Evolutionary conservation across 2,329 filamentous ascomycete species (phyloP).

Genomic region (Calonectria hawksworthii): DNA sequence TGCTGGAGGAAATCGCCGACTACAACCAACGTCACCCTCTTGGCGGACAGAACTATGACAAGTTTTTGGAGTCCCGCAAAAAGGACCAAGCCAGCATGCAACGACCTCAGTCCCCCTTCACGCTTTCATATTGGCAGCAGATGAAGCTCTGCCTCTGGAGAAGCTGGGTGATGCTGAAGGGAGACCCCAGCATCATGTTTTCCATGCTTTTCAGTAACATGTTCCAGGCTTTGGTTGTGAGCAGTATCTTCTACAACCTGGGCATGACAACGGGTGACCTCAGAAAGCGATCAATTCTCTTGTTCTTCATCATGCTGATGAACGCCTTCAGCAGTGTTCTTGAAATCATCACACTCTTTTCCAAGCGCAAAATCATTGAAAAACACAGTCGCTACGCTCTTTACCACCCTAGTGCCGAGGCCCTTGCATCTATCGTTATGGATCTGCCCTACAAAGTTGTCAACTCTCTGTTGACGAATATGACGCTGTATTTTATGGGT

Average conservation of each 20-base stretch:
- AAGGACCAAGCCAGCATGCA: constrained; percentile 33
- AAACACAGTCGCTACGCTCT: constrained; percentile 51
- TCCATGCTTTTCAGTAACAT: constrained; percentile 40
- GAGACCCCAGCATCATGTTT: constrained; percentile 26
- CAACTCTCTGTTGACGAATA: constrained; percentile 52
- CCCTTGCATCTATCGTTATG: constrained; percentile 27
- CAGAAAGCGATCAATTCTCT: constrained; percentile 10
- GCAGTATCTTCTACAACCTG: constrained; percentile 38
- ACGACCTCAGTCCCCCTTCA: constrained; percentile 30
- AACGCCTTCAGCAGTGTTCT: constrained; percentile 37
- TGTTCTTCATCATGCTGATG: constrained; percentile 36
- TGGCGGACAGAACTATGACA: constrained; percentile 34
- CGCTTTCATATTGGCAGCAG: constrained; percentile 27
- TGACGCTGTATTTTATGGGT: constrained; percentile 74
- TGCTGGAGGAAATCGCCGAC: constrained; percentile 48
- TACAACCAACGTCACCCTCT: constrained; percentile 43
- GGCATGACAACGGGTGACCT: constrained; percentile 21
- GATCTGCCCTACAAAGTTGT: constrained; percentile 38
- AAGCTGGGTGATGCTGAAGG: constrained; percentile 24
- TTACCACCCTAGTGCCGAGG: constrained; percentile 47
- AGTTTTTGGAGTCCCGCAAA: constrained; percentile 34
- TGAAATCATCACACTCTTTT: constrained; percentile 40
- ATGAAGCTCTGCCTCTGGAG: constrained; percentile 29
- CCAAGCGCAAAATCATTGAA: constrained; percentile 47
- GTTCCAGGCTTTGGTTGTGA: constrained; percentile 26